Percentiles rank a stretch among this genome's conserved stretches.
Conservation (phyloP, 345 rosid species). For the Passiflora organensis region DNA sequence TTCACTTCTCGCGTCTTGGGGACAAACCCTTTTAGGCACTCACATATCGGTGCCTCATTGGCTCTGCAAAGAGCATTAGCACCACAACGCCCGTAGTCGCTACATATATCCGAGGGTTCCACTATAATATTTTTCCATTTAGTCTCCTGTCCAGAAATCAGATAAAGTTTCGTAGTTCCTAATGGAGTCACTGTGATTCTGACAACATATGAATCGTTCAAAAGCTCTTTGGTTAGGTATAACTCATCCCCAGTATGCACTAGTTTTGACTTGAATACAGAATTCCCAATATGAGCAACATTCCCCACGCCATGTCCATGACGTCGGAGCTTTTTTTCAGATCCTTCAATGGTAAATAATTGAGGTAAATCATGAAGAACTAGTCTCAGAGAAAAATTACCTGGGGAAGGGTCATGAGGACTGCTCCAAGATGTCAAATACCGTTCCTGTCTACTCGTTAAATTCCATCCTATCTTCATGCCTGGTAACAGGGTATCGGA, state of each 20-base stretch:
- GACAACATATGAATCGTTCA: not conserved
- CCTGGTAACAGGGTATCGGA: constrained; percentile 4
- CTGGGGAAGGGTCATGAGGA: constrained; percentile 3
- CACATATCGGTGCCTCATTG: not conserved
- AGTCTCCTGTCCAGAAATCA: no score
- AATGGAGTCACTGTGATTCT: not conserved
- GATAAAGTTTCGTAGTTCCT: not conserved
- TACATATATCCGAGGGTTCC: not conserved
- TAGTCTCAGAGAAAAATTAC: not conserved
- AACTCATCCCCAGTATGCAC: not conserved
- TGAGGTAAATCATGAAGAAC: not conserved
- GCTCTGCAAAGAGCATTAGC: not conserved
- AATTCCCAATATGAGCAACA: not conserved
- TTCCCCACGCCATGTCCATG: not conserved
- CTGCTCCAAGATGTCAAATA: constrained; percentile 2
- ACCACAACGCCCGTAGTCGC: not conserved
- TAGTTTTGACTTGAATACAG: not conserved
- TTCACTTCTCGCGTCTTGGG: not conserved
- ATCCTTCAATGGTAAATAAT: not conserved
- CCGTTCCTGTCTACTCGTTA: not conserved
- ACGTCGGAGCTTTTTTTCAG: not conserved
- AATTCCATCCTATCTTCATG: constrained; percentile 7
- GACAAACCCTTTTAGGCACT: not conserved
- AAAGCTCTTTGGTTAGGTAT: not conserved
- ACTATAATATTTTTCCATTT: no score